Conservation (phyloP, 306 rosid species). For the Sechiopsis laciniata region DNA sequence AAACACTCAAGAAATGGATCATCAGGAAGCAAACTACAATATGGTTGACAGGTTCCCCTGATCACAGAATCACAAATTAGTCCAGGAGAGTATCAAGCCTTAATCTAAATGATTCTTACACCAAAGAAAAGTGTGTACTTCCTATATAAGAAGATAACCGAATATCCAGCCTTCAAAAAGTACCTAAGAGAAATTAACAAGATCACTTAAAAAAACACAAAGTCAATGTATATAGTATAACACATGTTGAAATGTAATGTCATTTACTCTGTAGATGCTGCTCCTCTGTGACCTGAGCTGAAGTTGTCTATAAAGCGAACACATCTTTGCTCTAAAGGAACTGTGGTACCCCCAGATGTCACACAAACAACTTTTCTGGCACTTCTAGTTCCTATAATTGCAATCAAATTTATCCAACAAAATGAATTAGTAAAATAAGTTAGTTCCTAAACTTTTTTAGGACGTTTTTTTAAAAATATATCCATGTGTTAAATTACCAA, state of each 20-base stretch:
- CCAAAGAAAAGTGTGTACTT: constrained; percentile 32
- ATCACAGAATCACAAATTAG: constrained; percentile 24
- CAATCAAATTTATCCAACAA: not conserved
- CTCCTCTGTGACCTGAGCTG: constrained; percentile 98
- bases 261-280: constrained; percentile 86
- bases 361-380: constrained; percentile 68
- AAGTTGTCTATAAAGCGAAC: constrained; percentile 90
- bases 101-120: not conserved
- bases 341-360: constrained; percentile 95
- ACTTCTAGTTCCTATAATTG: constrained; percentile 36
- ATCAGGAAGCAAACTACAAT: constrained; percentile 77
- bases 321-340: constrained; percentile 83
- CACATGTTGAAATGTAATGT: constrained; percentile 10
- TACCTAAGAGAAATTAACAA: constrained; percentile 46
- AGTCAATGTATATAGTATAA: not conserved
- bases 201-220: constrained; percentile 3
- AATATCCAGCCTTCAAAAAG: constrained; percentile 85
- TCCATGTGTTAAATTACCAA: too few relatives aligned
- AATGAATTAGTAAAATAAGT: not conserved
- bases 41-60: constrained; percentile 90
- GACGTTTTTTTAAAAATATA: too few relatives aligned
- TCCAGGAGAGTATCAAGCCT: constrained; percentile 10
- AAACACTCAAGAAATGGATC: constrained; percentile 89
- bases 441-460: not conserved
- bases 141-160: constrained; percentile 72